Percentiles rank a stretch among this genome's conserved stretches.
These are phyloP conservation scores for Luffa aegyptiaca DNA, from an alignment of 306 rosid species.

Conservation along the genomic window DNA sequence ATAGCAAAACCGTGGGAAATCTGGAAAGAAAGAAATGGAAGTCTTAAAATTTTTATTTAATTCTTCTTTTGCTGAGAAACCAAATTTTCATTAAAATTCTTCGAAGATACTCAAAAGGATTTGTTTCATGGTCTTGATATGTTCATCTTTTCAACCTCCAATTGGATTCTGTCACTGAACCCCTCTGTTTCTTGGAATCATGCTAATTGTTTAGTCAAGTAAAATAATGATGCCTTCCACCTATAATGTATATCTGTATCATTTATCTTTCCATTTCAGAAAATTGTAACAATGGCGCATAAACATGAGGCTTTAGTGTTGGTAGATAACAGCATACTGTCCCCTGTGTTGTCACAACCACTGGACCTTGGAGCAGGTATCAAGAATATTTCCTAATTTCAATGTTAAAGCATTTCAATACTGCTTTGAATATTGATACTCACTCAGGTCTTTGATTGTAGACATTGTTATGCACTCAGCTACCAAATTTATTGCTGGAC, in stretches of 20 bases:
- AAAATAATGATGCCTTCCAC: conserved; percentile 4
- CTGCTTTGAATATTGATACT: not conserved
- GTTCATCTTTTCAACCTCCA: not conserved
- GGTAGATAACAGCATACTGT: conserved; percentile 94
- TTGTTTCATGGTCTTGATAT: not conserved
- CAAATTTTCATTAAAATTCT: not conserved
- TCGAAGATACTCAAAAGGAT: not conserved
- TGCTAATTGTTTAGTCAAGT: not conserved
- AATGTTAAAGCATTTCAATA: not conserved
- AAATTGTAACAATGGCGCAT: conserved; percentile 71
- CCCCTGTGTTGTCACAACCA: conserved; percentile 83
- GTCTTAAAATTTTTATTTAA: not conserved
- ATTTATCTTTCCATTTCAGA: conserved; percentile 28
- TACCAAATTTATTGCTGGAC: conserved; percentile 88
- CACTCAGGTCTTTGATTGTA: conserved; percentile 21
- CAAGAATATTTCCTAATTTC: conserved; percentile 11
- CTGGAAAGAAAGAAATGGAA: not conserved
- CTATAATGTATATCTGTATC: not conserved
- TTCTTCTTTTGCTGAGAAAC: not conserved
- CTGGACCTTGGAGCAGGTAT: conserved; percentile 96
- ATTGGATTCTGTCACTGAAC: not conserved
- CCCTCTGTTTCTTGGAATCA: not conserved
- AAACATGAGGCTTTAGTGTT: conserved; percentile 62
- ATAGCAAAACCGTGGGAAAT: not conserved
- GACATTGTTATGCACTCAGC: conserved; percentile 94